These are phyloP conservation scores for Bryopsis sp. DNA, from an alignment of 139 green algal genomes.

Conservation along the genomic window DNA sequence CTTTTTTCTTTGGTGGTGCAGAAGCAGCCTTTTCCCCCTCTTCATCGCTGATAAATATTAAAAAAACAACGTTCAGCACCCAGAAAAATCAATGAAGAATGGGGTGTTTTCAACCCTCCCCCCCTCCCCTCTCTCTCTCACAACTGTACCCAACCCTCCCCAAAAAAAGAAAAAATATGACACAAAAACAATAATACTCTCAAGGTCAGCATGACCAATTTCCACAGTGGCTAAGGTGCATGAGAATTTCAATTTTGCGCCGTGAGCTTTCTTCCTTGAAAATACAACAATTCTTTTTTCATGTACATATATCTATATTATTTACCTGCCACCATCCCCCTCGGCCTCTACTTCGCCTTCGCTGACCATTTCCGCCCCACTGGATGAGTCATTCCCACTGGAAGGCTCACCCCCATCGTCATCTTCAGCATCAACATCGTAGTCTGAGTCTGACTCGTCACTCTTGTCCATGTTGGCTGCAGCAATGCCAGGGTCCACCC, in stretches of 20 bases:
- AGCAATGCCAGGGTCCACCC: neutral
- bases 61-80: neutral
- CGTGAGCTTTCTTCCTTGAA: too few relatives aligned
- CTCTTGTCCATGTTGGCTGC: slow-evolving; percentile 14
- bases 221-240: too few relatives aligned
- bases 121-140: slow-evolving; percentile 8
- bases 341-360: slow-evolving; percentile 19
- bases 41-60: slow-evolving; percentile 12
- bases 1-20: too few relatives aligned
- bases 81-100: neutral
- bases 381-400: neutral
- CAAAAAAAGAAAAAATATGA: too few relatives aligned
- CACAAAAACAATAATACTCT: too few relatives aligned
- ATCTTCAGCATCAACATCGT: slow-evolving; percentile 49
- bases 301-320: slow-evolving; percentile 18
- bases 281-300: slow-evolving; percentile 4
- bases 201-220: too few relatives aligned
- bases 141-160: too few relatives aligned
- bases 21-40: slow-evolving; percentile 21
- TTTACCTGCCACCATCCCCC: too few relatives aligned
- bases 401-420: slow-evolving; percentile 17
- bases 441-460: slow-evolving; percentile 45
- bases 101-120: neutral
- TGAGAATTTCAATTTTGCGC: too few relatives aligned
- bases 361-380: slow-evolving; percentile 18